Evolutionary conservation across 352 stramenopile genomes (phyloP), one percentile per base, ranked within the genome.

Genomic region (Globisporangium echinulatum): DNA sequence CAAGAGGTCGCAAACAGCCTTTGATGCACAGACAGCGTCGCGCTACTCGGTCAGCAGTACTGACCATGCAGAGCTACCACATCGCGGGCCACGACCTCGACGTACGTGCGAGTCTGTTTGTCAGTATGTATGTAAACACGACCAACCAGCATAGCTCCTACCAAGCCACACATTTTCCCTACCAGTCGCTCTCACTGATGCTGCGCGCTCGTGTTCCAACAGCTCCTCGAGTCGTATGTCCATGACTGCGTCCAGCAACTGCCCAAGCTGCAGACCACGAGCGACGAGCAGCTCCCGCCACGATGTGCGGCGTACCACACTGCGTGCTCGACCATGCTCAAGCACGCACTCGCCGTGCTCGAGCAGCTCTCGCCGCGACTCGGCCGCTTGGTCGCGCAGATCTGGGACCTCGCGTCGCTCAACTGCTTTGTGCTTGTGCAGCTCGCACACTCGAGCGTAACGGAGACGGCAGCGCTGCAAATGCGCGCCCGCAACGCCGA

Each of bases 351-450:
- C 19, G 49, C 57, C 9, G 63, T 77, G 44, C 58, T 85, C n/a
- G 68, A 67, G 9, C 66, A 74, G 50, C 66, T 80, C 52, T 84
- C 79, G 1, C 79, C 77, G 9, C 68, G 75, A 9, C 47, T 86
- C 50, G 73, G 72, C 15, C 70, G 74, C 3, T 67, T 88, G 10
- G 49, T 80, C 1, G 70, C 71, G 9, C 79, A 87, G 53, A 65
- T 87, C 33, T 89, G 77, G 77, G 79, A 89, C 36, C 70, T 89
- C 44, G 71, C 70, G 15, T 82, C 77, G 11, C 68, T 86, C 68
- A 86, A 86, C 40, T 67, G 85, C 49, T 89, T 86, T 59, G 79
- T 81, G 17, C 59, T 87, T 52, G 59, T 88, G 5, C 76, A 85
- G 56, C 61, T 85, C 17, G 63, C 74, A 13, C 70, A 80, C 43